Base-by-base conservation (phyloP, 352 stramenopile species). In the Vaucheria bursata region DNA sequence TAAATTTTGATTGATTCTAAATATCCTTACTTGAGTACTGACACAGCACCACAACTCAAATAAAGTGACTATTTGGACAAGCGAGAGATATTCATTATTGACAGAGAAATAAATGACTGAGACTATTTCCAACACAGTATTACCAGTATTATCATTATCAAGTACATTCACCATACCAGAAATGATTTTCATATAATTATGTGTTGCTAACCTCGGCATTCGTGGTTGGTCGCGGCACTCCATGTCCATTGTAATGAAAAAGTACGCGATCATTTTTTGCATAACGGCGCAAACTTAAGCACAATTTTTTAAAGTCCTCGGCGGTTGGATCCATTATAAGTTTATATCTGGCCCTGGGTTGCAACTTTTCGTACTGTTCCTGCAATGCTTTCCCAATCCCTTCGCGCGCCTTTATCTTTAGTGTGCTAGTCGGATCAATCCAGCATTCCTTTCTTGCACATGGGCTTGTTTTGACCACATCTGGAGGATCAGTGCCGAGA, bases 181-280 rank as follows among this genome's bases (percentile, higher is more conserved):
- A n/a, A n/a, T n/a, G n/a, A n/a, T n/a, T n/a, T n/a, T n/a, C n/a
- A n/a, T n/a, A n/a, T n/a, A n/a, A n/a, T n/a, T n/a, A n/a, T n/a
- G n/a, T n/a, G n/a, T n/a, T n/a, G n/a, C n/a, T n/a, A n/a, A 59
- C 67, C 72, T 83, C 78, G 33, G 73, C 78, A 50, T 83, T 79
- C 3, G 33, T n/a, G 1, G 71, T 83, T 5, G 78, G 78, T 45
- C 92, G 85, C 35, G 96, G 96, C 25, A 99, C 96, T 49, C 97
- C 97, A 85, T 99, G 96, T 69, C 96, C 96, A 86, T 99, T 99
- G 88, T 99, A 99, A 87, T 99, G 97, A 73, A 99, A 93, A 25
- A 99, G 81, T 25, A 99, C 89, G 65, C 96, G 88, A 82, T 98
- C 94, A 71, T 90, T 80, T 77, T 94, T 94, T 12, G 95, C 95